Evolutionary conservation across 2,329 filamentous ascomycete genomes (phyloP), one percentile per base, ranked within the genome.

Genomic region (Aspergillus sp.): DNA sequence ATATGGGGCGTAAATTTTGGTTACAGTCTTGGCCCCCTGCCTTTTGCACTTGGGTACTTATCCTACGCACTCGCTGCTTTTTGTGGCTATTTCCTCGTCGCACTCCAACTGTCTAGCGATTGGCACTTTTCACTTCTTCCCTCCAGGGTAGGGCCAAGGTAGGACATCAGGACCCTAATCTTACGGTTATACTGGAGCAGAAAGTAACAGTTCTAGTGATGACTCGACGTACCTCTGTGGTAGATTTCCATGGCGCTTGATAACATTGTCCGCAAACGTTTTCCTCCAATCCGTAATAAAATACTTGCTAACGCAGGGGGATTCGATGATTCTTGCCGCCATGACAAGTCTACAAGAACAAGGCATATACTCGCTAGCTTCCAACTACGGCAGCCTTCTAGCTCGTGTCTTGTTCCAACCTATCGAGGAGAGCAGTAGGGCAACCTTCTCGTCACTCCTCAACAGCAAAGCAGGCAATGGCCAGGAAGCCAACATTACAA

Each of bases 391-490:
- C 21, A 90, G 93, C 2, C 84, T 99, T 0, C 79, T 96, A 27
- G 95, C 95, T 0, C 86, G 95, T 3, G 85, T 98, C 62, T 79
- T 99, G 51, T 93, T 99, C 72, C 95, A 98, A 69, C 96, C 95
- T 7, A 86, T 99, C 59, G 95, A 99, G 74, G 96, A 99, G 75
- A 93, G 89, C 72, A 93, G 90, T 62, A 88, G 96, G 40, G 92
- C 88, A 69, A 87, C 96, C 70, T 97, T 98, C 68, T 93, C 91
- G 52, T 89, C 89, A 35, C 80, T 96, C 1, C 85, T 97, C 21
- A 77, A 77, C 74, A 81, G 68, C 58, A 45, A 66, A 60, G 47
- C 58, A 6, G 57, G 48, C 14, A 61, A 62, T 12, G 63, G 63
- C 19, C 55, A 64, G 33, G 57, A 56, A 17, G 21, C 51, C 55